Percentiles rank a stretch among this genome's conserved stretches.
These are phyloP conservation scores for Sporothrix humicola DNA, from an alignment of 2,329 filamentous ascomycete genomes.

Conservation along the genomic window DNA sequence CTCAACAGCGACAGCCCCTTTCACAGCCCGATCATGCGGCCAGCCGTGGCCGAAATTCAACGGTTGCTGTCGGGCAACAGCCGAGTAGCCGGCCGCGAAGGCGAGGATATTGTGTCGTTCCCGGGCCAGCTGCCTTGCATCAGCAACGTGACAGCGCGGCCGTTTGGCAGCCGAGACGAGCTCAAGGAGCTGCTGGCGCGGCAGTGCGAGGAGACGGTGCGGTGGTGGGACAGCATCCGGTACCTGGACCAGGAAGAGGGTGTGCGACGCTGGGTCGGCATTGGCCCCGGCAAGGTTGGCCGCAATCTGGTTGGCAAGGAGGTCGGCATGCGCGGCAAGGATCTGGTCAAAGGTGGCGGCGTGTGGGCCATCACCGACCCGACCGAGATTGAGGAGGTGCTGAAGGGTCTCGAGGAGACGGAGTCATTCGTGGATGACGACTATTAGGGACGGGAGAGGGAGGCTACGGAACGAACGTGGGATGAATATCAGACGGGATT, in stretches of 20 bases:
- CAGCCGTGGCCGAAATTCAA: conserved; percentile 76
- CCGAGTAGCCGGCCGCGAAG: conserved; percentile 57
- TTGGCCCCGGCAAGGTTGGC: conserved; percentile 92
- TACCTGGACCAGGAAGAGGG: conserved; percentile 85
- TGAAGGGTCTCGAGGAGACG: conserved; percentile 70
- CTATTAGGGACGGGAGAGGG: neutral
- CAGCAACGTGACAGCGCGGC: conserved; percentile 82
- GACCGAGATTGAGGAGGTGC: conserved; percentile 71
- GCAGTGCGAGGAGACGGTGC: conserved; percentile 88
- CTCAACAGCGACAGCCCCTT: conserved; percentile 89
- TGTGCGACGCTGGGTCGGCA: conserved; percentile 85
- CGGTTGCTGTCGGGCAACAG: conserved; percentile 67
- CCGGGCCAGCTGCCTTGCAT: conserved; percentile 78
- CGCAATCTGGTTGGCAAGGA: conserved; percentile 94
- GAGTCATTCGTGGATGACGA: conserved; percentile 50
- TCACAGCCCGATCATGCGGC: conserved; percentile 89
- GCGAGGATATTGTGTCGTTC: conserved; percentile 72
- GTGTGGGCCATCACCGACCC: conserved; percentile 92
- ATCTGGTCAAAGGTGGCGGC: conserved; percentile 82
- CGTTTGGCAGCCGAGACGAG: conserved; percentile 74
- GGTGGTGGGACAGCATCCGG: conserved; percentile 92
- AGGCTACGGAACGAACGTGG: neutral
- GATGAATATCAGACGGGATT: neutral
- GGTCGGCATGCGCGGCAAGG: conserved; percentile 81
- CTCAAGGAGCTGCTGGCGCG: conserved; percentile 79